Base-by-base conservation (phyloP, 176 grass and related monocot species). In the Rhipidocladum racemiflorum region DNA sequence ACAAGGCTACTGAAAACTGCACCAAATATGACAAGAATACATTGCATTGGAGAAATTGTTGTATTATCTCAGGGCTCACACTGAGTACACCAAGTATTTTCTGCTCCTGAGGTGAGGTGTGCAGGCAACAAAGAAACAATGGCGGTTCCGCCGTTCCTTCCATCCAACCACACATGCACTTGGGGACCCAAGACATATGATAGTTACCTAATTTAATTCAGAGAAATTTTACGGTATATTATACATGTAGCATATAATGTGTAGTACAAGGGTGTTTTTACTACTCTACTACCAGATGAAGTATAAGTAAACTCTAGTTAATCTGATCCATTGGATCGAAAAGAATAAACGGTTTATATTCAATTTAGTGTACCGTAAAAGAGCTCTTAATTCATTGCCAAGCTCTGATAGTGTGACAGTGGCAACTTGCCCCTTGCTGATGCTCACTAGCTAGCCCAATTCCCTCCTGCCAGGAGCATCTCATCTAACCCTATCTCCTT, bases 391-490 rank as follows among this genome's bases (percentile, higher is more conserved):
- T 69, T 87, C 73, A 56, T 32, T 35, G 9, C 45, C 80, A 77
- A 61, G 84, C 28, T 61, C 38, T 38, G 46, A 83, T 64, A 50
- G 14, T 79, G 73, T 65, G 75, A 49, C 75, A 74, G 34, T 85
- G 79, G 29, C 68, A 88, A 75, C 77, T 74, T 84, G 81, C 27
- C n/a, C 88, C 30, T 39, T 79, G 79, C 71, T 77, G 63, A 82
- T 88, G 80, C 86, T 59, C 66, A 61, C 24, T 61, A 13, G 53
- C 46, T 57, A 30, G 59, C 74, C 13, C 80, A 78, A 55, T 34
- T 82, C 57, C 23, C 36, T 48, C 36, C 48, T 88, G 68, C 68
- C 48, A 61, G 9, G 59, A 74, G 28, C 75, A 50, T 68, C 74
- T 69, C 38, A 72, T 72, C 46, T 35, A 79, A 57, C 48, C 60